These are phyloP conservation scores for Pulveroboletus sp. DNA, from an alignment of 768 basidiomycete species.

Conservation along the genomic window DNA sequence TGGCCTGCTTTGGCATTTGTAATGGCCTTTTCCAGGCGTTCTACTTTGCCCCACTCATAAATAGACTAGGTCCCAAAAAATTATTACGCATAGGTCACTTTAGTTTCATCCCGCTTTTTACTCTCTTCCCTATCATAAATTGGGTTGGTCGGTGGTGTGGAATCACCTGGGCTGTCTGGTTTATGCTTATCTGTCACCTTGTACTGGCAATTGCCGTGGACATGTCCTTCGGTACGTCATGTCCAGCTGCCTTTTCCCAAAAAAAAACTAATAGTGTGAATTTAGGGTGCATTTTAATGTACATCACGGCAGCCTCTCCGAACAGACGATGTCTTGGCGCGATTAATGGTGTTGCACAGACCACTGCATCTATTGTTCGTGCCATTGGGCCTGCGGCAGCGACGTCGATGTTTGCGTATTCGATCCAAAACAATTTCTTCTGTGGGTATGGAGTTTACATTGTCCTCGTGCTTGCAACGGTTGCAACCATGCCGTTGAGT, in stretches of 20 bases:
- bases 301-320: conserved; percentile 61
- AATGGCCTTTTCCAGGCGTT: conserved; percentile 31
- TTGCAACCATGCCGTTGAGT: conserved; percentile 17
- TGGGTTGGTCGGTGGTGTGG: conserved; percentile 24
- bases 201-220: conserved; percentile 19
- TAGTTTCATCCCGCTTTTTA: conserved; percentile 28
- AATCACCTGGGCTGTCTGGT: conserved; percentile 25
- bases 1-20: conserved; percentile 33
- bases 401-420: conserved; percentile 36
- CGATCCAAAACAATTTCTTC: conserved; percentile 31
- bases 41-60: conserved; percentile 30
- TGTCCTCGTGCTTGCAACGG: conserved; percentile 15
- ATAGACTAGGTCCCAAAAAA: conserved; percentile 28
- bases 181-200: conserved; percentile 23
- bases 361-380: conserved; percentile 27
- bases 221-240: conserved; percentile 33
- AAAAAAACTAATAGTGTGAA: conserved; percentile 1
- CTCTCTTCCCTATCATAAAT: conserved; percentile 30
- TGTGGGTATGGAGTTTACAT: conserved; percentile 35
- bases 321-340: conserved; percentile 64
- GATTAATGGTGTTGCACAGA: conserved; percentile 50
- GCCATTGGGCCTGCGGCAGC: conserved; percentile 32
- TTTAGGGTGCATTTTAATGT: conserved; percentile 65
- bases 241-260: not conserved
- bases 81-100: conserved; percentile 27